Conservation (phyloP, 495 filamentous ascomycete species). For the Penicillium alfredii region DNA sequence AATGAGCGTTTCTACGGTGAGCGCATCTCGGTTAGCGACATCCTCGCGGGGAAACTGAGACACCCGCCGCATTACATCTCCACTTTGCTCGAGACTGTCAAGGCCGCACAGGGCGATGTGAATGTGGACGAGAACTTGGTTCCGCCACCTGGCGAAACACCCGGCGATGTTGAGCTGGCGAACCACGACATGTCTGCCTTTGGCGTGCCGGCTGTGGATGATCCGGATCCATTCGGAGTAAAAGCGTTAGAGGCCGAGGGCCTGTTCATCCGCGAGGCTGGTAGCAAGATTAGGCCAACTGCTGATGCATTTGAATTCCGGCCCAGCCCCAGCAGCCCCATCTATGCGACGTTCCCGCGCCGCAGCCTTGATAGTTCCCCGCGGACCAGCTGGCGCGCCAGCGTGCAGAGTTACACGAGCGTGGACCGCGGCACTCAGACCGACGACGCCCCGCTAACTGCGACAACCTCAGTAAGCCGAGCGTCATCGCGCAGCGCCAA, state of each 20-base stretch:
- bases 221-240: slow-evolving; percentile 86
- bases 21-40: slow-evolving; percentile 68
- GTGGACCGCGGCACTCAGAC: slow-evolving; percentile 56
- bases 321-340: slow-evolving; percentile 68
- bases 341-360: slow-evolving; percentile 62
- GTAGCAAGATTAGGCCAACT: slow-evolving; percentile 58
- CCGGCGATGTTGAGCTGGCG: slow-evolving; percentile 64
- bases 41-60: slow-evolving; percentile 70
- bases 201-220: slow-evolving; percentile 65
- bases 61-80: slow-evolving; percentile 59
- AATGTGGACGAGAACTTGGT: slow-evolving; percentile 59
- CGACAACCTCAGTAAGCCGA: slow-evolving; percentile 34
- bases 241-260: slow-evolving; percentile 78
- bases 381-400: slow-evolving; percentile 56
- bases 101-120: slow-evolving; percentile 73
- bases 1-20: slow-evolving; percentile 82
- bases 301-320: slow-evolving; percentile 75
- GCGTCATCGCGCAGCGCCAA: slow-evolving; percentile 41
- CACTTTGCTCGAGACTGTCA: slow-evolving; percentile 70
- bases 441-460: slow-evolving; percentile 47
- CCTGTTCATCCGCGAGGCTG: slow-evolving; percentile 80
- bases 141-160: slow-evolving; percentile 55
- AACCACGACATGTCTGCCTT: slow-evolving; percentile 43
- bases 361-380: slow-evolving; percentile 59
- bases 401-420: slow-evolving; percentile 50